phyloP scores from a whole-genome alignment of 805 yeast species.

The Saccharomycopsis microspora region DNA sequence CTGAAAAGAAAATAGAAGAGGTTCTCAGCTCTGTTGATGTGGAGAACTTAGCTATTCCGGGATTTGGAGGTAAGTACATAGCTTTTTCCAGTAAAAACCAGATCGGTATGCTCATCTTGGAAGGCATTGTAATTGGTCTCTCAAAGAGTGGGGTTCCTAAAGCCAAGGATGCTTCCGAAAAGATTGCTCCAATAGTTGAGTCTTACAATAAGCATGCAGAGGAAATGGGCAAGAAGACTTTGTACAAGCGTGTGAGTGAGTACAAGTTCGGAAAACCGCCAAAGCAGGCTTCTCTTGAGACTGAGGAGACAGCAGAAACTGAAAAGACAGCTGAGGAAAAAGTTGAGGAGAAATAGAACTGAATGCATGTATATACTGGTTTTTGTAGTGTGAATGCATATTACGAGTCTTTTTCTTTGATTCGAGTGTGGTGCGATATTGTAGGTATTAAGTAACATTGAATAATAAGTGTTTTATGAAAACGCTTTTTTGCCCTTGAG shows the following conservation, averaged over 20 bases:
- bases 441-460: neutral
- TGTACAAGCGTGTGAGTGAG: constrained; percentile 6
- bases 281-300: neutral
- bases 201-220: constrained; percentile 4
- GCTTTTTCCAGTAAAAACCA: neutral
- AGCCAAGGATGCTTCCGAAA: neutral
- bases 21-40: constrained; percentile 2
- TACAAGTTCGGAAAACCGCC: constrained; percentile 9
- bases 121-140: constrained; percentile 9
- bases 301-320: neutral
- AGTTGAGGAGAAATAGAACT: neutral
- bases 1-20: constrained; percentile 3
- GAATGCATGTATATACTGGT: neutral
- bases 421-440: neutral
- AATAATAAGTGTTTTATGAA: neutral
- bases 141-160: neutral
- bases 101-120: constrained; percentile 7
- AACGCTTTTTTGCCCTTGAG: neutral
- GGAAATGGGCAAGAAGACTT: neutral
- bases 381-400: neutral
- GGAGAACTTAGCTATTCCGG: constrained; percentile 3
- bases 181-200: constrained; percentile 5
- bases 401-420: neutral
- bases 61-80: neutral
- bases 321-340: neutral